phyloP scores from a whole-genome alignment of 768 basidiomycete genomes.

The Clitopilus passeckerianus region DNA sequence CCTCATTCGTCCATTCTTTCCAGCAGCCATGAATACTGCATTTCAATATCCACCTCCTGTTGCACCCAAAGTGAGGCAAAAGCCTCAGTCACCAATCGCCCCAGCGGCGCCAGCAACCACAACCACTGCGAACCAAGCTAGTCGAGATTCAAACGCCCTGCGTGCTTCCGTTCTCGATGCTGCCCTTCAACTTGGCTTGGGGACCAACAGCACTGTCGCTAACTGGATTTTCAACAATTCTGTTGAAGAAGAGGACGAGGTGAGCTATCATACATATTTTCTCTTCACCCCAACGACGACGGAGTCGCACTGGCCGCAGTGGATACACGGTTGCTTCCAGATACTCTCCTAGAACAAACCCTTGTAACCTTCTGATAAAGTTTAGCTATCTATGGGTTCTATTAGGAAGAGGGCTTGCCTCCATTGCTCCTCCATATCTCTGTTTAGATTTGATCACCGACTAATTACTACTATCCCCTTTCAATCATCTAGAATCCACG shows the following conservation, averaged over 20 bases:
- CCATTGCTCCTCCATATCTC: neutral
- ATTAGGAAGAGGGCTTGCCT: too few relatives aligned
- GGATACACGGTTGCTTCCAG: too few relatives aligned
- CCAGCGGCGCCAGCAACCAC: slow-evolving; percentile 8
- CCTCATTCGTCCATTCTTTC: slow-evolving; percentile 2
- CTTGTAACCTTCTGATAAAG: too few relatives aligned
- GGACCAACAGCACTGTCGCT: slow-evolving; percentile 52
- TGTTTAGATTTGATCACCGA: neutral
- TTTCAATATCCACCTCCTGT: slow-evolving; percentile 26
- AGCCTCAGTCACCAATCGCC: slow-evolving; percentile 15
- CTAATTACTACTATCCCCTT: neutral
- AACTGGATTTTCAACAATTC: slow-evolving; percentile 72
- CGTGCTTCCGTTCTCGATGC: slow-evolving; percentile 74
- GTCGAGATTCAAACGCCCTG: slow-evolving; percentile 52
- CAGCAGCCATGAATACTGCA: slow-evolving; percentile 23
- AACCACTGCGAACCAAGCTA: slow-evolving; percentile 8
- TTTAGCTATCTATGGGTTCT: too few relatives aligned
- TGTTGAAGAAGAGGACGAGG: slow-evolving; percentile 52
- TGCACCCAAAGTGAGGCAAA: slow-evolving; percentile 2
- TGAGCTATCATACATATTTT: slow-evolving; percentile 20
- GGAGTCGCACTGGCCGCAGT: neutral
- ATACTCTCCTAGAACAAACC: too few relatives aligned
- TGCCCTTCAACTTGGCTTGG: slow-evolving; percentile 64
- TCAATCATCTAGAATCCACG: neutral
- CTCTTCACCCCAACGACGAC: too few relatives aligned